Evolutionary conservation across 768 basidiomycete species (phyloP).

Genomic region (Calocera viscosa): DNA sequence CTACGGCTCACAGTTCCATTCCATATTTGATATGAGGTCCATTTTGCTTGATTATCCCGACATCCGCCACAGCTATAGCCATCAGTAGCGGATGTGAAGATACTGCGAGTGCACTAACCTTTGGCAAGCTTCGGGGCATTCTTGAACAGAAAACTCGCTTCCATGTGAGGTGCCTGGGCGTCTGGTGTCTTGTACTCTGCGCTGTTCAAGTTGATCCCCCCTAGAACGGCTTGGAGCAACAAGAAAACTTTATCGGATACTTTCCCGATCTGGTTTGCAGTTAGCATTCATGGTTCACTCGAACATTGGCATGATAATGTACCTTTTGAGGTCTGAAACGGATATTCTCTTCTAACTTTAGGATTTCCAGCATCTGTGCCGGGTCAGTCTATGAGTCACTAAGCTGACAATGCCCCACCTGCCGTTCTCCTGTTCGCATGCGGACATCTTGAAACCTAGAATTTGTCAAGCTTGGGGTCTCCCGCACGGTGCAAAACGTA

Average conservation of each 20-base stretch:
- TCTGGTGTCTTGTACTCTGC: slow-evolving; percentile 60
- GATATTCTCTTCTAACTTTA: slow-evolving; percentile 46
- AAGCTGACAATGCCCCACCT: slow-evolving; percentile 29
- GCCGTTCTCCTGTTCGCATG: slow-evolving; percentile 63
- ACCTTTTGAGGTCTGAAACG: slow-evolving; percentile 58
- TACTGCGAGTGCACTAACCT: slow-evolving; percentile 34
- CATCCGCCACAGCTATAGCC: slow-evolving; percentile 56
- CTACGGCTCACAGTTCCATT: slow-evolving; percentile 51
- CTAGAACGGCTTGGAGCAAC: slow-evolving; percentile 62
- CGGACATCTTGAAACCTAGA: slow-evolving; percentile 54
- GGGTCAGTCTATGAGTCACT: neutral
- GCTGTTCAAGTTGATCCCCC: slow-evolving; percentile 53
- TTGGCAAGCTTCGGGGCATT: slow-evolving; percentile 62
- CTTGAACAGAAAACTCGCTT: slow-evolving; percentile 58
- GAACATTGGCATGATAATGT: neutral
- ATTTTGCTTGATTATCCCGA: slow-evolving; percentile 50
- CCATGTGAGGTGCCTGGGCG: slow-evolving; percentile 52
- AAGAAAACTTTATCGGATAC: slow-evolving; percentile 68
- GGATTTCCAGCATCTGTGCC: slow-evolving; percentile 15
- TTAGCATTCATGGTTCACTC: neutral
- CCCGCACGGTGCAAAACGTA: slow-evolving; percentile 24
- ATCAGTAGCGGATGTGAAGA: neutral
- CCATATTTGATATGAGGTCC: slow-evolving; percentile 61
- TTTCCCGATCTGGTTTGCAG: slow-evolving; percentile 34
- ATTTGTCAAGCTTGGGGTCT: neutral